phyloP scores from a whole-genome alignment of 305 asterid species.

The Solanum hybrid region DNA sequence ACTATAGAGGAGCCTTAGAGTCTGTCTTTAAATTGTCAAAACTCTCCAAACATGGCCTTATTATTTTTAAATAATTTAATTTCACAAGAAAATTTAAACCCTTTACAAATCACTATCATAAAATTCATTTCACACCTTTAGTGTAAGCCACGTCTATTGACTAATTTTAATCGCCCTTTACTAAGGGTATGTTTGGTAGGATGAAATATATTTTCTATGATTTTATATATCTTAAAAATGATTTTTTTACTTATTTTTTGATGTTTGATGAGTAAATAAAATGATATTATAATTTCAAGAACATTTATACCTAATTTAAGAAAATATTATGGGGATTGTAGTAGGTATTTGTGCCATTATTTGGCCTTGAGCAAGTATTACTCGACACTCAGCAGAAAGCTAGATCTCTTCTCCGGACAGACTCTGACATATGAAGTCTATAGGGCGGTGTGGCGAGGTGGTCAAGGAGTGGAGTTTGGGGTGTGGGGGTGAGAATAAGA shows the following conservation, averaged over 20 bases:
- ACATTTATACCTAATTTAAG: not conserved
- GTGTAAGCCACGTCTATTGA: constrained; percentile 2
- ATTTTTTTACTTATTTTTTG: not conserved
- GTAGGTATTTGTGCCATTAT: not conserved
- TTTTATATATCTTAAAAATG: not conserved
- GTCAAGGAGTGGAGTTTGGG: not conserved
- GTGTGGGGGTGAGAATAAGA: not conserved
- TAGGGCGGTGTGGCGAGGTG: not conserved
- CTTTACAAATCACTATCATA: not conserved
- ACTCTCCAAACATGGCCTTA: not conserved
- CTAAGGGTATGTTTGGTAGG: not conserved
- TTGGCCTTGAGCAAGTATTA: not conserved
- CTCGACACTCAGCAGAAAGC: not conserved
- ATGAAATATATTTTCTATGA: not conserved
- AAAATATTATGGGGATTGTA: not conserved
- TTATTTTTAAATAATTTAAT: not conserved
- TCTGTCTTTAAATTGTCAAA: not conserved
- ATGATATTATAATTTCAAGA: not conserved
- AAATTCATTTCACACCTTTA: not conserved
- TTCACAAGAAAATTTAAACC: not conserved
- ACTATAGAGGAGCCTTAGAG: not conserved
- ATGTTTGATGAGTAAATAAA: not conserved
- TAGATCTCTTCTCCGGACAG: accelerated
- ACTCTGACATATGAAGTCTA: not conserved
- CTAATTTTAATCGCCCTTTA: not conserved